Percentiles rank a stretch among this genome's conserved stretches.
Conservation (phyloP, 129 eudicot genomes). For the Saposhnikovia divaricata region DNA sequence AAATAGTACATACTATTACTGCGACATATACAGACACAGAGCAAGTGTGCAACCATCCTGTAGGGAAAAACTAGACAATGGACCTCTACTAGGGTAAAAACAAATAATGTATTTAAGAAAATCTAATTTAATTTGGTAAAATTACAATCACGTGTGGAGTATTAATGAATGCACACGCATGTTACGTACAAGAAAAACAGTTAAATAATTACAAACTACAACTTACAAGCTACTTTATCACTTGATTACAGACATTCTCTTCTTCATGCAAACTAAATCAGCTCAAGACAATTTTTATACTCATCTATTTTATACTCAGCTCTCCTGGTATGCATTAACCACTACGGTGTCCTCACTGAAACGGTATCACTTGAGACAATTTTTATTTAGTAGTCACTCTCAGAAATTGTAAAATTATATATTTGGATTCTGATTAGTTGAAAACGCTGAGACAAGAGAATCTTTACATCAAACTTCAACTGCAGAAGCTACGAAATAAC, state of each 20-base stretch:
- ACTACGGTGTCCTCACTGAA: too few species aligned
- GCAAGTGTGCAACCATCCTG: neutral
- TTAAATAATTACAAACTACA: neutral
- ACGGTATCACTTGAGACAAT: neutral
- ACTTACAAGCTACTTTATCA: neutral
- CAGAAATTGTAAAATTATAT: neutral
- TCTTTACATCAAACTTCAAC: neutral
- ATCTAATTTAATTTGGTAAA: neutral
- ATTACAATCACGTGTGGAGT: neutral
- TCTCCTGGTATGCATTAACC: neutral
- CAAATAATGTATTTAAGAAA: neutral
- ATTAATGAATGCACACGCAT: neutral
- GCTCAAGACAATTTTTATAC: too few species aligned
- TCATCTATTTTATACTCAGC: neutral
- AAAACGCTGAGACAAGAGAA: neutral
- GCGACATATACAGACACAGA: conserved; percentile 17
- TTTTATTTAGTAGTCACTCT: neutral
- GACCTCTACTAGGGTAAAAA: conserved; percentile 12
- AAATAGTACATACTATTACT: neutral
- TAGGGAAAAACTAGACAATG: conserved; percentile 14
- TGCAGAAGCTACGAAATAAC: conserved; percentile 6
- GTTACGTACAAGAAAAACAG: neutral
- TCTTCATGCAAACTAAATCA: neutral
- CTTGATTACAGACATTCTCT: neutral
- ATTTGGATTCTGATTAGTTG: neutral